Base-by-base conservation (phyloP, 2,329 filamentous ascomycete species). In the Cryphonectria radicalis region DNA sequence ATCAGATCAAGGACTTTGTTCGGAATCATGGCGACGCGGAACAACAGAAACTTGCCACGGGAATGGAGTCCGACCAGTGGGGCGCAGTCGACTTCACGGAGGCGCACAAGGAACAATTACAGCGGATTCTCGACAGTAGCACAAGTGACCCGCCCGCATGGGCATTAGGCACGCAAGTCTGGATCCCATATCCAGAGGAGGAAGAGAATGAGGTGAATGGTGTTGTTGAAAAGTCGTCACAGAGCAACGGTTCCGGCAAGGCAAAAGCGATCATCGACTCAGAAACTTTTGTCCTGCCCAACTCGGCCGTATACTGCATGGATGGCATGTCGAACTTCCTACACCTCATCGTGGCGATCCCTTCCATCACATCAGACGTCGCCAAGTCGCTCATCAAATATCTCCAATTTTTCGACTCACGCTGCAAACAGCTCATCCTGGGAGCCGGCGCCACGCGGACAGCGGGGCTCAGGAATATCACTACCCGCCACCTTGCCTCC, bases 381-480 rank as follows among this genome's bases (percentile, higher is more conserved):
- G 92, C 93, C 0, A 85, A 88, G 3, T 91, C 91, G 0, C 87
- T 99, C 14, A 85, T 98, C 59, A 91, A 96, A 32, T 97, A 97
- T 78, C 86, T 98, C 19, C 93, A 96, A 75, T 87, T 97, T 4
- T 99, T 98, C 86, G 98, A 99, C 80, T 98, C 94, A 2, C 92
- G 96, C 28, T 95, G 95, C 71, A 97, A 93, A n/a, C 96, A 99
- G 79, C 88, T 99, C 71, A 98, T 99, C 74, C 90, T 99, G 8
- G 96, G 96, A 0, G 96, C 96, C 1, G 96, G 96, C 5, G 96
- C 96, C 4, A 98, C 93, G 6, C 87, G 90, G 50, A 94, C 92
- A 35, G 96, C 95, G 0, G 95, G 95, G 0, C 85, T 99, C 28
- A 97, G 94, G 80, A 98, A 98, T 77, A 99, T 99, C 79, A 97